phyloP scores from a whole-genome alignment of 2,329 filamentous ascomycete genomes.

The Calonectria hawksworthii region DNA sequence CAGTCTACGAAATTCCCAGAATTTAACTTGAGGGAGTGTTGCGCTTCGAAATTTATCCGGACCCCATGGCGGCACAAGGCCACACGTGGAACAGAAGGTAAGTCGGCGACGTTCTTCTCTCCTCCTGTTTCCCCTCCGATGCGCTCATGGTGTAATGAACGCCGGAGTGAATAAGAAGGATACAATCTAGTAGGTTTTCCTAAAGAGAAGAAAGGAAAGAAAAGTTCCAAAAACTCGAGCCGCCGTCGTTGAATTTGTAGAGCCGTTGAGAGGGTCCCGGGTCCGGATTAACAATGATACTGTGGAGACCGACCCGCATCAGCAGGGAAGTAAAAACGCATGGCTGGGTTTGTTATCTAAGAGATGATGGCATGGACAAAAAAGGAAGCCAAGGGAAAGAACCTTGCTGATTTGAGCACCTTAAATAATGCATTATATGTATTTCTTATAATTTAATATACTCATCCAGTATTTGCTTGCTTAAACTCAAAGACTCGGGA shows the following conservation, averaged over 20 bases:
- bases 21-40: constrained; percentile 44
- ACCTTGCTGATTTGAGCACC: background rate
- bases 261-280: constrained; percentile 25
- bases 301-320: background rate
- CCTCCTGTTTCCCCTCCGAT: constrained; percentile 80
- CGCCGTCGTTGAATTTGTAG: constrained; percentile 31
- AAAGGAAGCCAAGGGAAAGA: background rate
- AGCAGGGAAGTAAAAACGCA: background rate
- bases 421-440: background rate
- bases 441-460: background rate
- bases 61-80: constrained; percentile 51
- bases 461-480: background rate
- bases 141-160: constrained; percentile 67
- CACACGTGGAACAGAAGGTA: constrained; percentile 62
- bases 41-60: constrained; percentile 54
- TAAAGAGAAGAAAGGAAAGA: constrained; percentile 48
- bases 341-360: background rate
- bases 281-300: constrained; percentile 48
- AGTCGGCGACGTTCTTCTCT: constrained; percentile 67
- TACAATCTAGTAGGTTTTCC: constrained; percentile 59
- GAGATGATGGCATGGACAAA: background rate
- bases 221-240: constrained; percentile 31
- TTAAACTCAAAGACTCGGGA: background rate
- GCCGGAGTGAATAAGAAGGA: constrained; percentile 80
- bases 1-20: background rate